Base-by-base conservation (phyloP, 495 filamentous ascomycete genomes). In the Chaetomium cochliodes region DNA sequence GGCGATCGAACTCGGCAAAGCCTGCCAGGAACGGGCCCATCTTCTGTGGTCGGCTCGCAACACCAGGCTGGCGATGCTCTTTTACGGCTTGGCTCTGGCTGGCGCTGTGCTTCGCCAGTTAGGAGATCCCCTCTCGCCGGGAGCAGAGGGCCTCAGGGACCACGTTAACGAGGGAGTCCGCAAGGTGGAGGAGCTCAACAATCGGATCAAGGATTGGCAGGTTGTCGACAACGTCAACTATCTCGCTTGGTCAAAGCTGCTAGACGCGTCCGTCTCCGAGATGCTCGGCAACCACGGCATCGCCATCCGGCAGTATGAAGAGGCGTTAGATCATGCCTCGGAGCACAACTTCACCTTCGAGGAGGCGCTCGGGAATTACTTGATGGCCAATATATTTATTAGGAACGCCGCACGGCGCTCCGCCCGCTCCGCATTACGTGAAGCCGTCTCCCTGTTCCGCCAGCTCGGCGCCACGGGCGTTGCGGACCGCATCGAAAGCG, bases 171-270 rank as follows among this genome's bases (percentile, higher is more conserved):
- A 86, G 15, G 82, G 80, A 16, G 80, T 90, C 0, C 65, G 79
- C 39, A 66, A 80, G 62, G 83, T 89, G 28, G 85, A 88, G 66
- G 80, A 72, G 55, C 70, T 83, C 41, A 76, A 74, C 63, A 77
- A 81, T 37, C 83, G 85, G 72, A 87, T 96, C 41, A 86, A 88
- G 65, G 84, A 85, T 66, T 91, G 87, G 78, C 79, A 88, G 60
- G 75, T 76, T 25, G 80, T 90, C 30, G 91, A 86, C 49, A 83
- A 89, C 70, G 85, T 90, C 57, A 97, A 96, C 71, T 96, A 96
- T 71, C 77, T 87, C 26, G 82, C 87, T 68, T 94, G 90, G 89
- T 86, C 87, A 4, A 83, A 86, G 64, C 74, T 92, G 25, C 78
- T 97, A 5, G 88, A 91, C 49, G 92, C 90, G 3, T 84, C 92